Evolutionary conservation across 768 basidiomycete species (phyloP), one percentile per base, ranked within the genome.

Genomic region (Boletus rubroflammeus): DNA sequence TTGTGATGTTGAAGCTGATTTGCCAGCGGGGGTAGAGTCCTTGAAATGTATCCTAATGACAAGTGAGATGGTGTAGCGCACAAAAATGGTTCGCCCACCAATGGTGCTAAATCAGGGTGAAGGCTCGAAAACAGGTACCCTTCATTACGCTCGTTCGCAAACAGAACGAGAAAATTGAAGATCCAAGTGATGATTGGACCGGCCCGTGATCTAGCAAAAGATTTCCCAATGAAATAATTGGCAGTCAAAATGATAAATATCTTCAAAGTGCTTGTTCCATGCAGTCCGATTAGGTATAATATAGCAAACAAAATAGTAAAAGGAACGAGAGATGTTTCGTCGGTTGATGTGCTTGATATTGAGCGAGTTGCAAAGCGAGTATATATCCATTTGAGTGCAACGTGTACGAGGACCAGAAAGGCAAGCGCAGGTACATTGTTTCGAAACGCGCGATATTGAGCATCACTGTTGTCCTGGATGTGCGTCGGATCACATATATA

Each of bases 21-120:
- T 98, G 83, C 97, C 97, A 99, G 19, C 93, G 80, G 11, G 94
- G 90, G 56, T 95, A 87, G 17, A 90, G 73, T 6, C 97, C 97
- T 67, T 79, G 74, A 60, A 78, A 79, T 0, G 62, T 55, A 62
- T 91, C 89, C 87, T 92, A 49, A 29, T 28, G 23, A n/a, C 56
- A 51, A 46, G 29, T 60, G 7, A 59, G 46, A 49, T 43, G 10
- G 38, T 54, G 39, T 47, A 55, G 10, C n/a, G 26, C 15, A 35
- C 29, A 23, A 34, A 47, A 17, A 41, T 32, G 39, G 25, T 15
- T 34, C 34, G 69, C 86, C 53, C 64, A 94, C 94, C 66, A 96
- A 69, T 9, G 75, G 71, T 11, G 71, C 77, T 28, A 96, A 65
- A 3, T 72, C 67, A 0, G 85, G 71, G 42, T 82, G 76, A 15